Base-by-base conservation (phyloP, 2,329 filamentous ascomycete species). In the Lachnellula willkommii region DNA sequence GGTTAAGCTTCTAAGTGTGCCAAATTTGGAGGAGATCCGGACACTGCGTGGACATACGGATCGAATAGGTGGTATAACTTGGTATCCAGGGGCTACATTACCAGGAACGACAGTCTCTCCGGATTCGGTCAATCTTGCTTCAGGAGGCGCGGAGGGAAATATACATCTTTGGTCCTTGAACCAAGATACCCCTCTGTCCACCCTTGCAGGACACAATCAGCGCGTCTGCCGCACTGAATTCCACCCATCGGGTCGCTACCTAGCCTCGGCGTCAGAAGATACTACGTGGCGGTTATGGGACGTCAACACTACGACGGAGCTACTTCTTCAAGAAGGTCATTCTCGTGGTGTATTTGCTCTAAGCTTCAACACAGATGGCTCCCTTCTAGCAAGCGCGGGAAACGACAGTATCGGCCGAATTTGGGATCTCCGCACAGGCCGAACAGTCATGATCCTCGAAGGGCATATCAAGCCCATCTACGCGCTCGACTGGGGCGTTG, bases 211-310 rank as follows among this genome's bases (percentile, higher is more conserved):
- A 1, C 94, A 99, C 68, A 85, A 82, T 4, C 89, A 88, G 53
- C 86, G 94, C 59, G 91, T 99, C 8, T 96, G 91, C 66, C 84
- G 93, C 55, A 87, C 95, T 12, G 94, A 96, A 57, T 96, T 97
- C 68, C 94, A 99, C 64, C 94, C 94, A 0, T 95, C 90, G 0
- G 93, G 93, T 3, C 81, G 81, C 59, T 97, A 93, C 67, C 77
- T 97, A 5, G 94, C 93, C 5, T 96, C 92, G 1, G 94, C 94
- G 6, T 96, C 91, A 0, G 94, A 94, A 66, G 94, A 99, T 69
- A 96, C 91, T 2, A 96, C 94, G 0, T 99, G 94, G 94, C 84
- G 93, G 46, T 77, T 99, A 36, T 99, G 94, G 93, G 93, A 97
- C 69, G 84, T 97, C 0, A 85, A 90, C 63, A 94, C 88, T 0